Evolutionary conservation across 1,284 basidiomycete genomes (phyloP).

Genomic region (Waitea zeae): DNA sequence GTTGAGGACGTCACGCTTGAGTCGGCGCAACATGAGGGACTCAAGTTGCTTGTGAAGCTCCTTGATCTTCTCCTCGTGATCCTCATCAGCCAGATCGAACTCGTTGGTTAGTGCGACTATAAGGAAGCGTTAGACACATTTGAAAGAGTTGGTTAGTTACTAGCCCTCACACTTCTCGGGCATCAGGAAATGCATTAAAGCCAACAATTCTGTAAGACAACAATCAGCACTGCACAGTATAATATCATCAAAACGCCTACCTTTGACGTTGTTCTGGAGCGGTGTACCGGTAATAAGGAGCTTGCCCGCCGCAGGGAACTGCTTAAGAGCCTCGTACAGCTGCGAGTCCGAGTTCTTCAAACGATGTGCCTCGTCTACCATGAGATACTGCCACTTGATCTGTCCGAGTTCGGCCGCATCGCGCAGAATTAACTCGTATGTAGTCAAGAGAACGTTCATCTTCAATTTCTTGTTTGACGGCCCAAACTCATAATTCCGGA

Average conservation of each 20-base stretch:
- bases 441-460: slow-evolving; percentile 95
- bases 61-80: slow-evolving; percentile 91
- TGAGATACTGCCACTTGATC: slow-evolving; percentile 95
- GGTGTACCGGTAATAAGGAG: slow-evolving; percentile 97
- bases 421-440: slow-evolving; percentile 92
- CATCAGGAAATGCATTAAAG: slow-evolving; percentile 98
- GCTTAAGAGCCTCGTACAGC: slow-evolving; percentile 84
- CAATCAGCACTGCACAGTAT: slow-evolving; percentile 2
- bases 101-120: slow-evolving; percentile 75
- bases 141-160: slow-evolving; percentile 3
- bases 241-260: slow-evolving; percentile 20
- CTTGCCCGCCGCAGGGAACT: slow-evolving; percentile 83
- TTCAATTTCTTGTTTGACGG: slow-evolving; percentile 75
- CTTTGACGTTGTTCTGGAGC: slow-evolving; percentile 97
- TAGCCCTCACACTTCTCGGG: slow-evolving; percentile 78
- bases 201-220: slow-evolving; percentile 62
- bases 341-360: slow-evolving; percentile 97
- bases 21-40: slow-evolving; percentile 84
- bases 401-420: slow-evolving; percentile 80
- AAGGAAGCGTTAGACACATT: slow-evolving; percentile 3
- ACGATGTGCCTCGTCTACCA: slow-evolving; percentile 97
- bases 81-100: slow-evolving; percentile 85
- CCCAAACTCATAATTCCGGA: slow-evolving; percentile 88
- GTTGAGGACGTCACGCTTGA: slow-evolving; percentile 97
- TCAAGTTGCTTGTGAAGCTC: slow-evolving; percentile 89